phyloP scores from a whole-genome alignment of 768 basidiomycete species.

The Ramaria sp. region DNA sequence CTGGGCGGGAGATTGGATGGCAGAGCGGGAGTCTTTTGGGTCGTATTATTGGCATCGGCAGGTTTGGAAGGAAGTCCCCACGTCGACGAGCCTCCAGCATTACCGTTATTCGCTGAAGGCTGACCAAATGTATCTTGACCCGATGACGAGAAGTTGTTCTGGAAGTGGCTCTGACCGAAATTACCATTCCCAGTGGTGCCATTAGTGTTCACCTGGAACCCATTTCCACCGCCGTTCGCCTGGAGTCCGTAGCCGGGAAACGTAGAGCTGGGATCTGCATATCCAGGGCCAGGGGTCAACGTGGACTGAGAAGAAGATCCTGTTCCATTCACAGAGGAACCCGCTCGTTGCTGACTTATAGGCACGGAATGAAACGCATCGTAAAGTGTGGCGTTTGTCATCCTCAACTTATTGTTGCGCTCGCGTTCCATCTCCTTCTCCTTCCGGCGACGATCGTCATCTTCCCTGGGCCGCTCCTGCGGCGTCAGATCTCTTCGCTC shows the following conservation, averaged over 20 bases:
- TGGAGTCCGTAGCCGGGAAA: not conserved
- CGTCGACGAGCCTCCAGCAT: not conserved
- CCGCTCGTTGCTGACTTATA: slow-evolving; percentile 18
- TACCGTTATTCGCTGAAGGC: not conserved
- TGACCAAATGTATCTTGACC: not conserved
- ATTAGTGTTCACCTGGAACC: not conserved
- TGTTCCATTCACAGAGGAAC: slow-evolving; percentile 22
- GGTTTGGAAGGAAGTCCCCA: slow-evolving; percentile 6
- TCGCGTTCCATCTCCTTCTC: slow-evolving; percentile 26
- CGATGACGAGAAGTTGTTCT: not conserved
- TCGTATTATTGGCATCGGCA: not conserved
- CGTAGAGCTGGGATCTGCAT: not conserved
- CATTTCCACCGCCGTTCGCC: not conserved
- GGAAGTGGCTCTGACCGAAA: not conserved
- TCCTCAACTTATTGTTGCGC: slow-evolving; percentile 24
- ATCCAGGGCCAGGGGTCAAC: not conserved
- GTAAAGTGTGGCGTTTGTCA: slow-evolving; percentile 41
- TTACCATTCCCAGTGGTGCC: not conserved
- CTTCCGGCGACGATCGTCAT: slow-evolving; percentile 10
- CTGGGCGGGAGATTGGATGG: not conserved
- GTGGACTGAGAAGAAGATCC: not conserved
- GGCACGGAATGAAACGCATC: slow-evolving; percentile 71
- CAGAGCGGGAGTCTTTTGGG: not conserved
- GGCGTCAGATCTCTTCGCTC: slow-evolving; percentile 26
- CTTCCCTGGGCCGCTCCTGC: slow-evolving; percentile 11